A percentile compares a stretch with the other conserved stretches of the same genome.
Evolutionary conservation across 306 rosid species (phyloP).

Genomic region (Gynostemma pentaphyllum): DNA sequence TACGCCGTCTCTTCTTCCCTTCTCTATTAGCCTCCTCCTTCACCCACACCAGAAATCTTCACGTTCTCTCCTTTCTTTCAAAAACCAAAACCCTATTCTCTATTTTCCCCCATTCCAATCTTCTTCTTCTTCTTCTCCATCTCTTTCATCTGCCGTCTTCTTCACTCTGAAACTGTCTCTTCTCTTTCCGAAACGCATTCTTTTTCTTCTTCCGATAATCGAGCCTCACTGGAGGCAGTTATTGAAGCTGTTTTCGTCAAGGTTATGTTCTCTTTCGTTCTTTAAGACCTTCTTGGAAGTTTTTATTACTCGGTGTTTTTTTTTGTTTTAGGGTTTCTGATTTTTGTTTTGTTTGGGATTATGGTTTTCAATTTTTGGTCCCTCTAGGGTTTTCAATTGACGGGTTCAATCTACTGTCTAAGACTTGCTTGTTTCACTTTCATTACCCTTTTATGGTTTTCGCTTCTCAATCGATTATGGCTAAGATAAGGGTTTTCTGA

Average conservation of each 20-base stretch:
- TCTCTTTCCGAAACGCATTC: slow-evolving; percentile 3
- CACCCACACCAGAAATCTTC: neutral
- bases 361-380: slow-evolving; percentile 12
- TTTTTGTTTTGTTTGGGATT: neutral
- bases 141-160: slow-evolving; percentile 18
- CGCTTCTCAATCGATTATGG: slow-evolving; percentile 7
- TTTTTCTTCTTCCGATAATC: neutral
- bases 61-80: neutral
- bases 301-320: slow-evolving; percentile 5
- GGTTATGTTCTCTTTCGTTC: slow-evolving; percentile 13
- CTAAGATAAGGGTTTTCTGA: slow-evolving; percentile 37
- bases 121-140: slow-evolving; percentile 11
- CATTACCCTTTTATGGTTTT: slow-evolving; percentile 1
- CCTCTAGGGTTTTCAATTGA: slow-evolving; percentile 39
- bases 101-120: slow-evolving; percentile 15
- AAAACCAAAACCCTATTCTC: slow-evolving; percentile 9
- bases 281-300: slow-evolving; percentile 31
- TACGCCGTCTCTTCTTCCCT: neutral
- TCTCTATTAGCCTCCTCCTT: neutral
- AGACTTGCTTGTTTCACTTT: slow-evolving; percentile 1
- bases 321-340: slow-evolving; percentile 43
- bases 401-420: slow-evolving; percentile 18
- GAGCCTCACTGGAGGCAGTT: slow-evolving; percentile 31
- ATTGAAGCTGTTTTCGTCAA: slow-evolving; percentile 32
- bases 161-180: slow-evolving; percentile 16